Evolutionary conservation across 2,329 filamentous ascomycete species (phyloP).

Genomic region (Clonostachys rosea): DNA sequence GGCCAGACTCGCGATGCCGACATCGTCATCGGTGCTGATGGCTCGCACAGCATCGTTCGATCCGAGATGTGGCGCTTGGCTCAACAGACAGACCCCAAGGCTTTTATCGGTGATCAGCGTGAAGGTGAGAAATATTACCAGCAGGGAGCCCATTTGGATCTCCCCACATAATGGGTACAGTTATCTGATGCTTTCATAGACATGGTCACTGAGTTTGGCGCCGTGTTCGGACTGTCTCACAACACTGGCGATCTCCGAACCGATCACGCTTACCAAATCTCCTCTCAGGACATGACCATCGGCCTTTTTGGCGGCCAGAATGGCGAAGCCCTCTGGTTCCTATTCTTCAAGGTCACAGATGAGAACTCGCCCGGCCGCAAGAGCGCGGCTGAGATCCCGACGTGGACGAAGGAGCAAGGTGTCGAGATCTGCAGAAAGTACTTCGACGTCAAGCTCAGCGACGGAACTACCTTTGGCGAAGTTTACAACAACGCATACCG

Average conservation of each 20-base stretch:
- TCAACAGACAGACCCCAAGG: too few relatives aligned
- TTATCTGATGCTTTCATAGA: neutral
- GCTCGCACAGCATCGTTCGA: constrained; percentile 1
- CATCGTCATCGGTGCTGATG: constrained; percentile 3
- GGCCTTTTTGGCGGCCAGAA: neutral
- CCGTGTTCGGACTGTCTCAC: neutral
- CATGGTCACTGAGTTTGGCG: neutral
- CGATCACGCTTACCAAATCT: neutral
- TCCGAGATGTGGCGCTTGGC: constrained; percentile 1
- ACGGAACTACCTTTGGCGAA: constrained; percentile 1
- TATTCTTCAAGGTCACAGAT: constrained; percentile 1
- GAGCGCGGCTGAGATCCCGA: neutral
- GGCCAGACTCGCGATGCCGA: neutral
- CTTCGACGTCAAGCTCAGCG: neutral
- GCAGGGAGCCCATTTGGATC: too few relatives aligned
- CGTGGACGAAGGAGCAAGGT: neutral
- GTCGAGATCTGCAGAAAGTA: neutral
- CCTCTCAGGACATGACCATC: neutral
- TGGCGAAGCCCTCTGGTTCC: neutral
- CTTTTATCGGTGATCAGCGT: too few relatives aligned
- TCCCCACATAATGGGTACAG: too few relatives aligned
- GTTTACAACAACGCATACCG: neutral
- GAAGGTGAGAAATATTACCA: too few relatives aligned
- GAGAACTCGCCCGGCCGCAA: neutral
- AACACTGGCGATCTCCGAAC: neutral